These are phyloP conservation scores for Xerocomus spinulosus DNA, from an alignment of 768 basidiomycete species.

Conservation along the genomic window DNA sequence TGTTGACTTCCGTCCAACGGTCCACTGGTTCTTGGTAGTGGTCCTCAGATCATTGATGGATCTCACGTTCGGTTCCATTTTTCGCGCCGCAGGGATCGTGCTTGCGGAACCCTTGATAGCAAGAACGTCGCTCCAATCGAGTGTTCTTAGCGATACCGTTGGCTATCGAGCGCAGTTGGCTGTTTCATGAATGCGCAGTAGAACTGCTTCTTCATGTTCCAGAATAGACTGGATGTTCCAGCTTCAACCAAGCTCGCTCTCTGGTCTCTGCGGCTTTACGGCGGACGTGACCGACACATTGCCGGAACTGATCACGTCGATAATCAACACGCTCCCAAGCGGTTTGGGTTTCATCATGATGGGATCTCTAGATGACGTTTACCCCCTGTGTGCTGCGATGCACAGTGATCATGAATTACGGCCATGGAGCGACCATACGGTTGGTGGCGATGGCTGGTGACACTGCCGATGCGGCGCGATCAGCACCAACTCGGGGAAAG, in stretches of 20 bases:
- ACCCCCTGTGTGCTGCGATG: constrained; percentile 5
- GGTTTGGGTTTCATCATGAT: constrained; percentile 50
- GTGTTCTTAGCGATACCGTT: constrained; percentile 48
- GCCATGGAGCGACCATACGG: constrained; percentile 12
- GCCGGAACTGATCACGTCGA: constrained; percentile 59
- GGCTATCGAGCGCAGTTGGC: constrained; percentile 45
- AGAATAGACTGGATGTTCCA: too few species aligned
- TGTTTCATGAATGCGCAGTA: constrained; percentile 53
- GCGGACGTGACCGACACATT: too few species aligned
- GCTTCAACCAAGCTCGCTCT: too few species aligned
- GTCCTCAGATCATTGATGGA: constrained; percentile 45
- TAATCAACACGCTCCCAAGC: constrained; percentile 61
- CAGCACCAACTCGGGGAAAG: constrained; percentile 3
- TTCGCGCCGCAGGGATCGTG: constrained; percentile 43
- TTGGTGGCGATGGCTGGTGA: constrained; percentile 4
- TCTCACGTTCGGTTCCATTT: constrained; percentile 56
- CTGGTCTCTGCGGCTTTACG: too few species aligned
- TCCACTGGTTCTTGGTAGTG: constrained; percentile 61
- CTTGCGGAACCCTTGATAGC: constrained; percentile 42
- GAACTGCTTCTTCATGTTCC: constrained; percentile 55
- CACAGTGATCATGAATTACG: constrained; percentile 30
- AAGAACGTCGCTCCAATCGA: constrained; percentile 41
- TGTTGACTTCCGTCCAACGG: constrained; percentile 56
- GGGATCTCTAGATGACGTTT: constrained; percentile 53
- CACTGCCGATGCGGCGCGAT: constrained; percentile 5